Evolutionary conservation across 305 asterid genomes (phyloP).

Genomic region (Fraxinus angustifolia): DNA sequence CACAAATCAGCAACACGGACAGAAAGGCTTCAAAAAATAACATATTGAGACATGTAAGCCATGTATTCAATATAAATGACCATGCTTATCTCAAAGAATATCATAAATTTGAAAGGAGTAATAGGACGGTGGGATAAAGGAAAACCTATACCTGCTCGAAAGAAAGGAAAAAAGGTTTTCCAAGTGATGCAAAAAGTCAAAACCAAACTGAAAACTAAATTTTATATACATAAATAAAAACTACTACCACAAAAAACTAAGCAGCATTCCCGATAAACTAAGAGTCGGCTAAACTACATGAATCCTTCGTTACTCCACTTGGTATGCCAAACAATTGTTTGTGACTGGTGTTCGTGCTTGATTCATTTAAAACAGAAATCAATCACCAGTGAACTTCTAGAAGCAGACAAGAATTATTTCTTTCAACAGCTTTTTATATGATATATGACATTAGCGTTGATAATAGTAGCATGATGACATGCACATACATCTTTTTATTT

Average conservation of each 20-base stretch:
- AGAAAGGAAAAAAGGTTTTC: background rate
- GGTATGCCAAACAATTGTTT: background rate
- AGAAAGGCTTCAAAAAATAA: conserved; percentile 6
- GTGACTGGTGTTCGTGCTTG: background rate
- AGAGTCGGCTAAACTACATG: background rate
- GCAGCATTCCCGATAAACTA: background rate
- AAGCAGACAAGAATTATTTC: background rate
- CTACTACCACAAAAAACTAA: background rate
- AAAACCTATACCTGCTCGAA: background rate
- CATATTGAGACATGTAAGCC: background rate
- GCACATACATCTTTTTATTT: background rate
- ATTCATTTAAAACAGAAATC: background rate
- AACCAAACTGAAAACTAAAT: background rate
- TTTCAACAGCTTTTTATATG: background rate
- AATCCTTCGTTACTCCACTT: background rate
- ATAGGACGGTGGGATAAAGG: background rate
- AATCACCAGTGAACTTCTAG: background rate
- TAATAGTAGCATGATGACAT: background rate
- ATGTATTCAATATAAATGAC: background rate
- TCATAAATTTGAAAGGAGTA: background rate
- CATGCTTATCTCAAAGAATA: background rate
- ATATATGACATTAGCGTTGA: background rate
- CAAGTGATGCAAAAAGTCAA: background rate
- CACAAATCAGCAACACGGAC: conserved; percentile 20
- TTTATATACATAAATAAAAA: background rate